Conservation (phyloP, 2,329 filamentous ascomycete genomes). For the Emydomyces testavorans region DNA sequence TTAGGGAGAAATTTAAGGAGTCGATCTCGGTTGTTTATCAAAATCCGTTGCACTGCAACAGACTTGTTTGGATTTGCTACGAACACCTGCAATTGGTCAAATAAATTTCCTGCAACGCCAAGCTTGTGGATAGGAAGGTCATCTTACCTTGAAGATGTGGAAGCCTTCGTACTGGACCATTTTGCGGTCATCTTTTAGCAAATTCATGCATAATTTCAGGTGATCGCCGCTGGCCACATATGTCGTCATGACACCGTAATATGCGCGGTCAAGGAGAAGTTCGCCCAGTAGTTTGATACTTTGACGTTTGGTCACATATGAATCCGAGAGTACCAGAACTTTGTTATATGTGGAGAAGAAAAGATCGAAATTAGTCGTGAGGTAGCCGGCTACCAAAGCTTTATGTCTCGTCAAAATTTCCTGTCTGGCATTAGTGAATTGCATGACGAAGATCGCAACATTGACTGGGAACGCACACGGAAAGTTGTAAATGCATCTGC, state of each 20-base stretch:
- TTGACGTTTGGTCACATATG: slow-evolving; percentile 95
- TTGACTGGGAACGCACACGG: slow-evolving; percentile 45
- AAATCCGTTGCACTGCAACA: slow-evolving; percentile 84
- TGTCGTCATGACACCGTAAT: slow-evolving; percentile 95
- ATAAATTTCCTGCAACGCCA: slow-evolving; percentile 14
- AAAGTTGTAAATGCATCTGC: slow-evolving; percentile 98
- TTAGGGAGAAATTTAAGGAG: slow-evolving; percentile 77
- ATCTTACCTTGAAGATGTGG: slow-evolving; percentile 79
- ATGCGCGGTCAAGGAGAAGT: slow-evolving; percentile 83
- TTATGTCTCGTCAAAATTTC: slow-evolving; percentile 94
- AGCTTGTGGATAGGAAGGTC: neutral
- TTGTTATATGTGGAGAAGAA: slow-evolving; percentile 91
- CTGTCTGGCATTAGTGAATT: slow-evolving; percentile 35
- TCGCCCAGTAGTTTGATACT: slow-evolving; percentile 96
- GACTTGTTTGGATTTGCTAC: slow-evolving; percentile 98
- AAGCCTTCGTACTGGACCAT: slow-evolving; percentile 99
- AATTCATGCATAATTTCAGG: slow-evolving; percentile 96
- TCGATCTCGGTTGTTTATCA: slow-evolving; percentile 91
- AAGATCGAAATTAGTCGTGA: slow-evolving; percentile 78
- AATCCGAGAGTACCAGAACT: slow-evolving; percentile 77
- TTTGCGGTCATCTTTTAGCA: slow-evolving; percentile 85
- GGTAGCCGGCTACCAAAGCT: slow-evolving; percentile 72
- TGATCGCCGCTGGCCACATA: slow-evolving; percentile 94
- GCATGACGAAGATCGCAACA: neutral
- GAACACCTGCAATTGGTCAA: slow-evolving; percentile 53